Percentiles rank a stretch among this genome's conserved stretches.
These are phyloP conservation scores for Moesziomyces sp. DNA, from an alignment of 1,284 basidiomycete species.

Conservation along the genomic window DNA sequence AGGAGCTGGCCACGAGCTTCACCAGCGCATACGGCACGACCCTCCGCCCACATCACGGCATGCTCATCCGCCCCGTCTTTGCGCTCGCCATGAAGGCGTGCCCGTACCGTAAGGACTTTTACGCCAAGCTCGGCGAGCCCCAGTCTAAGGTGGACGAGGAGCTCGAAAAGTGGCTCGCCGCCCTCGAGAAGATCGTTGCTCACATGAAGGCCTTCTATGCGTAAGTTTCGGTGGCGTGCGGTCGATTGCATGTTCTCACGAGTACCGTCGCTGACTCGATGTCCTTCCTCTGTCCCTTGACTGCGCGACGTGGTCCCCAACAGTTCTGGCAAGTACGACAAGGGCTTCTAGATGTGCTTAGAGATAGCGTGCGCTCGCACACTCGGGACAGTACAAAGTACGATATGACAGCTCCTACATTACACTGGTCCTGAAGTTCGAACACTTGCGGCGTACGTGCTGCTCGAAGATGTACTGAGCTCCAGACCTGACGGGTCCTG, in stretches of 20 bases:
- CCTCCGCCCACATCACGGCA: conserved; percentile 86
- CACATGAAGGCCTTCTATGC: conserved; percentile 77
- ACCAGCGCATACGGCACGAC: conserved; percentile 83
- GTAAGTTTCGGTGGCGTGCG: conserved; percentile 34
- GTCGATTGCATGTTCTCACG: too few species aligned
- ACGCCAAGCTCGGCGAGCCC: conserved; percentile 83
- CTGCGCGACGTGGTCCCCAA: background rate
- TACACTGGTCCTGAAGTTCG: background rate
- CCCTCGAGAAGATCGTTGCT: conserved; percentile 78
- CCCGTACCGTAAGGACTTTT: conserved; percentile 90
- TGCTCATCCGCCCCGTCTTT: conserved; percentile 87
- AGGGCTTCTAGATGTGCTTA: conserved; percentile 43
- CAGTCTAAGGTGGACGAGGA: conserved; percentile 77
- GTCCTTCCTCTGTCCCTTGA: too few species aligned
- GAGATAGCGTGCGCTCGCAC: background rate
- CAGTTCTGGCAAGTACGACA: conserved; percentile 55
- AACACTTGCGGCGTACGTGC: too few species aligned
- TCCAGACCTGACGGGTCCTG: too few species aligned
- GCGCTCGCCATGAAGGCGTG: conserved; percentile 96
- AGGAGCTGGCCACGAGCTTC: conserved; percentile 83
- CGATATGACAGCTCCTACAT: background rate
- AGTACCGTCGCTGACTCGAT: too few species aligned
- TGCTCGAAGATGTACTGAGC: too few species aligned
- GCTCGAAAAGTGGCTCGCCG: conserved; percentile 81
- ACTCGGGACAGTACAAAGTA: background rate